Evolutionary conservation across 208 protist genomes (phyloP).

Genomic region (Spongospora subterranea): DNA sequence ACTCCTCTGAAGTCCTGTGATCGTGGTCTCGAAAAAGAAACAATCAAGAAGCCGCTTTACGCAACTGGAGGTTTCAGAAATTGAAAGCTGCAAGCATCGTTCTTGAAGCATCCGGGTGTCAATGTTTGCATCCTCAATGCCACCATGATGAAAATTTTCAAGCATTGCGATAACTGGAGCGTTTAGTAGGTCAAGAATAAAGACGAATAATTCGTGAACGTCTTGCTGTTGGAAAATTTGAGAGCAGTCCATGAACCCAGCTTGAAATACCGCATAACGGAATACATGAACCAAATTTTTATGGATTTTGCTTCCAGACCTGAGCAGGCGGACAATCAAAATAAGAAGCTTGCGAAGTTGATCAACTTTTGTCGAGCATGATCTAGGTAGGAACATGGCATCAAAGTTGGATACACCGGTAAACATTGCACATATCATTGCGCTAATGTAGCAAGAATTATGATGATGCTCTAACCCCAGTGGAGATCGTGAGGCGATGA

Average conservation of each 20-base stretch:
- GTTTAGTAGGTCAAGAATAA: neutral
- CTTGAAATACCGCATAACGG: neutral
- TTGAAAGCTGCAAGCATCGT: neutral
- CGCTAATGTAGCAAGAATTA: slow-evolving; percentile 13
- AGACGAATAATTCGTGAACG: neutral
- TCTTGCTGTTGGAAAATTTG: neutral
- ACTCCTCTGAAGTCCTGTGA: neutral
- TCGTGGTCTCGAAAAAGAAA: neutral
- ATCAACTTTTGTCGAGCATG: neutral
- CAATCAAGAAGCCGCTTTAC: neutral
- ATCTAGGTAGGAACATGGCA: neutral
- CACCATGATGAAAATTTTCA: neutral
- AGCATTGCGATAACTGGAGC: neutral
- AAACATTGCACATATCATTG: neutral
- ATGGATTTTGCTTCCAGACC: neutral
- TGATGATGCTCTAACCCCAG: too few relatives aligned
- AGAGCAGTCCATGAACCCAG: neutral
- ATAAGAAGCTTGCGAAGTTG: neutral
- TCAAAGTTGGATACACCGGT: neutral
- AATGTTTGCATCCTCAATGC: neutral
- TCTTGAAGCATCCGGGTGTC: neutral
- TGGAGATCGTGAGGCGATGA: too few relatives aligned
- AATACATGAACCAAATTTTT: neutral
- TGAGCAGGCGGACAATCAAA: neutral
- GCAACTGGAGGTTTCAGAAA: neutral